phyloP scores from a whole-genome alignment of 768 basidiomycete genomes.

The Suillus cothurnatus region DNA sequence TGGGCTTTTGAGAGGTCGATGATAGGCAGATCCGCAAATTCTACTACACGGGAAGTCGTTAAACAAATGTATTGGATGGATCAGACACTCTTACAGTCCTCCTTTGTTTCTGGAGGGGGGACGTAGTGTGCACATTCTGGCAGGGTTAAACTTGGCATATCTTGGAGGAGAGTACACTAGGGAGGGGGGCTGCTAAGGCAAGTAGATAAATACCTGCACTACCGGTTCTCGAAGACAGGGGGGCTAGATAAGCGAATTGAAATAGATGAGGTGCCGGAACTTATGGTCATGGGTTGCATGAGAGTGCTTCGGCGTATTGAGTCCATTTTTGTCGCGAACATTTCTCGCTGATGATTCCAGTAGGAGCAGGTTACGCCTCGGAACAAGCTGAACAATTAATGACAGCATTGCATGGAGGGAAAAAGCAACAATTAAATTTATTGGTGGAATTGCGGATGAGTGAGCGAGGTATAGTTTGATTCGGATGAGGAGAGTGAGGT shows the following conservation, averaged over 20 bases:
- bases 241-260: not conserved
- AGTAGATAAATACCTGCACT: not conserved
- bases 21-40: constrained; percentile 37
- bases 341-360: no score
- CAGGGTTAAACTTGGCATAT: constrained; percentile 21
- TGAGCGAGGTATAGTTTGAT: no score
- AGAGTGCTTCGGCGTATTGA: not conserved
- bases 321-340: not conserved
- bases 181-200: not conserved
- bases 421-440: no score
- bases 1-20: constrained; percentile 35
- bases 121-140: constrained; percentile 35
- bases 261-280: not conserved
- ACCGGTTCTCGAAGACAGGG: no score
- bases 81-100: constrained; percentile 27
- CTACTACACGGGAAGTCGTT: constrained; percentile 24
- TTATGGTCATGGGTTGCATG: not conserved
- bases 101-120: constrained; percentile 30
- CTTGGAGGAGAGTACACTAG: not conserved
- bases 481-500: no score
- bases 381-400: not conserved
- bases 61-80: no score
- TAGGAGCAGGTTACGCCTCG: no score
- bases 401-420: not conserved
- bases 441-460: no score